Percentiles rank a stretch among this genome's conserved stretches.
Conservation (phyloP, 345 rosid species). For the Aquilaria malaccensis region DNA sequence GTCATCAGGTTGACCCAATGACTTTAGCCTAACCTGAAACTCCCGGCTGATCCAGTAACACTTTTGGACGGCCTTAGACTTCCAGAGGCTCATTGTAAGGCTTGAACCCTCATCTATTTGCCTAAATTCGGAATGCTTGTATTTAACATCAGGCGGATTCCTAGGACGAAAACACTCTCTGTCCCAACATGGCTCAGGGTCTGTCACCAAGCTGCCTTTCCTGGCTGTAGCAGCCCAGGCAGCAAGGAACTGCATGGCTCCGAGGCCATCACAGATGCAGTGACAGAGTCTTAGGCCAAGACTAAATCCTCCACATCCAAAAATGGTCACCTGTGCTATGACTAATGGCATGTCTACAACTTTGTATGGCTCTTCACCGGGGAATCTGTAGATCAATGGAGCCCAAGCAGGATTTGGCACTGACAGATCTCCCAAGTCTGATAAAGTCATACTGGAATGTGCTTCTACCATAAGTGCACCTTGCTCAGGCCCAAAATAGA, state of each 20-base stretch:
- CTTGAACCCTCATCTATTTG: constrained; percentile 65
- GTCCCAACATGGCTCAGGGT: constrained; percentile 77
- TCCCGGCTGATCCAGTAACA: constrained; percentile 63
- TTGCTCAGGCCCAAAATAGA: constrained; percentile 62
- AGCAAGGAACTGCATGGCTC: constrained; percentile 84
- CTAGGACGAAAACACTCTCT: constrained; percentile 58
- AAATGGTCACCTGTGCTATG: constrained; percentile 73
- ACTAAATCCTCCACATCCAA: constrained; percentile 80
- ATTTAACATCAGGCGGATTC: constrained; percentile 52
- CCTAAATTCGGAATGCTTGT: constrained; percentile 63
- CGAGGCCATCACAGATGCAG: constrained; percentile 85
- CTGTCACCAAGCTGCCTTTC: constrained; percentile 38
- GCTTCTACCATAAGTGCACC: constrained; percentile 82
- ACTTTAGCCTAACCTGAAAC: constrained; percentile 58
- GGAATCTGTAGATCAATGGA: constrained; percentile 56
- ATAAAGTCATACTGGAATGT: constrained; percentile 36
- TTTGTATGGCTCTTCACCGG: constrained; percentile 71
- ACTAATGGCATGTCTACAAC: constrained; percentile 74
- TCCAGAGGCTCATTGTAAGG: constrained; percentile 58
- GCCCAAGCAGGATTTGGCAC: constrained; percentile 91
- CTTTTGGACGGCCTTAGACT: constrained; percentile 58
- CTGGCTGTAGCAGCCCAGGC: constrained; percentile 75
- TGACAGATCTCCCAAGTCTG: constrained; percentile 66
- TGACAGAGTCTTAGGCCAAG: constrained; percentile 83
- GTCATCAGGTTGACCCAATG: constrained; percentile 42